Evolutionary conservation across 2,329 filamentous ascomycete genomes (phyloP).

Genomic region (Mycosphaerella sp.): DNA sequence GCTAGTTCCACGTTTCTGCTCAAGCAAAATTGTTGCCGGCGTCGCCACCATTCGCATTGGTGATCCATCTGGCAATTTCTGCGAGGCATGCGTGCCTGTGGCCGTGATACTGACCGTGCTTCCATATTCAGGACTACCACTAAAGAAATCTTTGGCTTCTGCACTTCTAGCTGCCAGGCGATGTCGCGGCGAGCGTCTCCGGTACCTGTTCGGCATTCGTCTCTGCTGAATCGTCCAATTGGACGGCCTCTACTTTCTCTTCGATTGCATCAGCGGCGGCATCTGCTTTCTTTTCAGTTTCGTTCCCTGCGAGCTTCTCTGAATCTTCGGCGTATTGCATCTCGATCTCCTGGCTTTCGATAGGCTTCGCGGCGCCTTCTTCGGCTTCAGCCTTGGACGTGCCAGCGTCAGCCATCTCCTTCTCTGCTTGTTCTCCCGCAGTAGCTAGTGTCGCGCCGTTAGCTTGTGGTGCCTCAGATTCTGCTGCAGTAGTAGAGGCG

Average conservation of each 20-base stretch:
- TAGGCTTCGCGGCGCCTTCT: conserved; percentile 12
- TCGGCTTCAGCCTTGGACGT: conserved; percentile 13
- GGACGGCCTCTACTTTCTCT: conserved; percentile 15
- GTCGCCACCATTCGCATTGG: too few relatives aligned
- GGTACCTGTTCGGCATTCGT: conserved; percentile 4
- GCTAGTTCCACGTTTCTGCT: too few relatives aligned
- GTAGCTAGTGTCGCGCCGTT: conserved; percentile 27
- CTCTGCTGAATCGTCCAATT: conserved; percentile 7
- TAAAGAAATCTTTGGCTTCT: too few relatives aligned
- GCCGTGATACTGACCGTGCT: too few relatives aligned
- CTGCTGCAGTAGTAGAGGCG: conserved; percentile 8
- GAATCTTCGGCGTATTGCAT: conserved; percentile 24
- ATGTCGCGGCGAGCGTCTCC: not conserved
- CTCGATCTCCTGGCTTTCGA: conserved; percentile 21
- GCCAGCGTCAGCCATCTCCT: conserved; percentile 8
- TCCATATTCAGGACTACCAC: too few relatives aligned
- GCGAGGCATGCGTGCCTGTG: too few relatives aligned
- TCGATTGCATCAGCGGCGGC: conserved; percentile 21
- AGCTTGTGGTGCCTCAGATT: conserved; percentile 15
- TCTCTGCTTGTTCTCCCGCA: conserved; percentile 24
- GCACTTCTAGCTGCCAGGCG: too few relatives aligned
- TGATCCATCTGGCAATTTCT: too few relatives aligned
- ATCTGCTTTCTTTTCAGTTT: conserved; percentile 19
- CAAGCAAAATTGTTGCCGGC: too few relatives aligned
- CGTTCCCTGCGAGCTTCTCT: conserved; percentile 23